Conservation (phyloP, 768 basidiomycete species). For the Cystobasidium ongulense region DNA sequence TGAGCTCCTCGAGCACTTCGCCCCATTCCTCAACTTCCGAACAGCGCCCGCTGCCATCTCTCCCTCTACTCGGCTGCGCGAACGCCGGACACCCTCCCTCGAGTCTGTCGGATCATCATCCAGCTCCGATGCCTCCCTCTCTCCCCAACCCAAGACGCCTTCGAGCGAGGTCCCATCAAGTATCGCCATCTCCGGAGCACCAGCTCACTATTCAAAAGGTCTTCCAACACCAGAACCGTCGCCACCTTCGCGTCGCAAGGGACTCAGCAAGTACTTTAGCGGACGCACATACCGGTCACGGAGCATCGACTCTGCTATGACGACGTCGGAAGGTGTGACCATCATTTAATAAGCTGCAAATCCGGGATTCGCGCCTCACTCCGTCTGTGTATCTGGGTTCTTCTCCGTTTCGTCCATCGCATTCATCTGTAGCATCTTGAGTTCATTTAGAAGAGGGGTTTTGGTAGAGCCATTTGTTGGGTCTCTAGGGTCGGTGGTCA, state of each 20-base stretch:
- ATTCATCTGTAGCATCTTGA: constrained; percentile 1
- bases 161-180: constrained; percentile 13
- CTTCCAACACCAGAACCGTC: constrained; percentile 33
- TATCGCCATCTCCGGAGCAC: neutral
- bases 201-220: neutral
- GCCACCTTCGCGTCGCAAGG: constrained; percentile 13
- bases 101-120: constrained; percentile 33
- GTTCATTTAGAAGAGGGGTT: neutral
- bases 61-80: neutral
- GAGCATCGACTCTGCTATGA: constrained; percentile 24
- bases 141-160: constrained; percentile 26
- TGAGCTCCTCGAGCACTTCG: constrained; percentile 57
- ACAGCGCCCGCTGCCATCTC: neutral
- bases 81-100: constrained; percentile 26
- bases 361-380: neutral
- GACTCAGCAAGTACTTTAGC: constrained; percentile 27
- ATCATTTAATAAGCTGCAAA: constrained; percentile 9
- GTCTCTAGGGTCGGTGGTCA: neutral
- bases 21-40: constrained; percentile 51
- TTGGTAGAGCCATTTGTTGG: neutral
- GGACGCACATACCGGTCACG: constrained; percentile 21
- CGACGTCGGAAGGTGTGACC: constrained; percentile 29
- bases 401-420: neutral
- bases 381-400: neutral
- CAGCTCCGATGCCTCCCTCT: constrained; percentile 30